phyloP scores from a whole-genome alignment of 2,329 filamentous ascomycete genomes.

The Cercospora zeae-maydis region DNA sequence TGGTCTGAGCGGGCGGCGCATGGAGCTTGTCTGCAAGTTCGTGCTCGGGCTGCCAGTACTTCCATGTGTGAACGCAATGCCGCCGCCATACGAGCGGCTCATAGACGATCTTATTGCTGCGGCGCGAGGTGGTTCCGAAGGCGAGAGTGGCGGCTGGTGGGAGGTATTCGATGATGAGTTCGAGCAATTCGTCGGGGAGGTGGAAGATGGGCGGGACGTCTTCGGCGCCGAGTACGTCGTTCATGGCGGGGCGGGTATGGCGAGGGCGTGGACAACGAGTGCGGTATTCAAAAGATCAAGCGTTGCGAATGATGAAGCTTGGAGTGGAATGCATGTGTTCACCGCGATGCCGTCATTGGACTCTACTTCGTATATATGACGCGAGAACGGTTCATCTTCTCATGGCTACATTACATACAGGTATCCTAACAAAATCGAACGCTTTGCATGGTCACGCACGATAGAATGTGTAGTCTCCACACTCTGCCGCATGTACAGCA shows the following conservation, averaged over 20 bases:
- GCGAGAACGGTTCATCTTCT: neutral
- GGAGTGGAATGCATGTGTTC: neutral
- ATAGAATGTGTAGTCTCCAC: too few relatives aligned
- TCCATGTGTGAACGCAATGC: slow-evolving; percentile 67
- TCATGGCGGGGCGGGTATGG: neutral
- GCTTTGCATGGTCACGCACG: too few relatives aligned
- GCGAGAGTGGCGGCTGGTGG: slow-evolving; percentile 50
- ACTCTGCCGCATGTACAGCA: too few relatives aligned
- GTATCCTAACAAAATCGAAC: too few relatives aligned
- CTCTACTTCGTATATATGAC: neutral
- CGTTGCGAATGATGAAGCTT: neutral
- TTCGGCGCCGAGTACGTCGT: neutral
- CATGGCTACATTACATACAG: too few relatives aligned
- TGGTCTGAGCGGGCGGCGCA: slow-evolving; percentile 30
- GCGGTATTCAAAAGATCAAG: neutral
- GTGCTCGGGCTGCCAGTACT: slow-evolving; percentile 70
- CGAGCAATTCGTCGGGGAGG: slow-evolving; percentile 81
- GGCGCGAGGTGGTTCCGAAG: slow-evolving; percentile 59
- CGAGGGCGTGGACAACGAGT: neutral
- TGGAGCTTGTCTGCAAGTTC: slow-evolving; percentile 55
- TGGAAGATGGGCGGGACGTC: slow-evolving; percentile 18
- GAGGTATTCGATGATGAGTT: slow-evolving; percentile 67
- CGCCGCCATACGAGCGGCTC: slow-evolving; percentile 76
- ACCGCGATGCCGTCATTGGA: neutral
- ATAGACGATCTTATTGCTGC: slow-evolving; percentile 62